Base-by-base conservation (phyloP, 257 asterid species). In the Primulina eburnea region DNA sequence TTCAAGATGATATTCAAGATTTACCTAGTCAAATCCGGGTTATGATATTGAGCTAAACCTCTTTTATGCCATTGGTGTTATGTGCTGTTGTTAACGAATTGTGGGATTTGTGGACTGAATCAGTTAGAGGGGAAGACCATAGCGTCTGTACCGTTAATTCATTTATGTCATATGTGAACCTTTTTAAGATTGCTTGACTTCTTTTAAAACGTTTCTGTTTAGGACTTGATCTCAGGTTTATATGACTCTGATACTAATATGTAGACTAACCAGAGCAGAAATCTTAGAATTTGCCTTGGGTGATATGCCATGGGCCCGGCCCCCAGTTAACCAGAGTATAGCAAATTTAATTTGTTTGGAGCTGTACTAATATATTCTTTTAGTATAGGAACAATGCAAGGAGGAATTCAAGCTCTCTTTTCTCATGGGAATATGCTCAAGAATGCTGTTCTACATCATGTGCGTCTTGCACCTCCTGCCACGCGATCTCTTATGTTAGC, bases 351-450 rank as follows among this genome's bases (percentile, higher is more conserved):
- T 26, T 33, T 66, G 57, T 35, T 11, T 62, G 74, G 50, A 67
- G 68, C 10, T 38, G 34, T n/a, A 70, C 2, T 70, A 67, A 37
- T 57, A 11, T 59, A 17, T 70, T 72, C 55, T 58, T 65, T 73
- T 68, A 2, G 50, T 64, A 53, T 72, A 79, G 87, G 73, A 76
- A 90, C 65, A 67, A 93, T 93, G 99, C 97, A 83, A 90, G 94
- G 98, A 76, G 96, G 97, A 75, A 82, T 92, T 65, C 83, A 75
- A 71, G 71, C 93, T 55, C 70, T 93, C 79, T 65, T 93, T 66
- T 86, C 97, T 0, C 84, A 83, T 3, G 92, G 92, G 8, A 85
- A 67, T 50, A 71, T 85, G 78, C 78, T 93, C 75, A 93, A 82
- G 86, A 85, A 72, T 64, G 95, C 88, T 21, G 80, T 93, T 75